Evolutionary conservation across 2,329 filamentous ascomycete genomes (phyloP).

Genomic region (Aspergillus calidoustus): DNA sequence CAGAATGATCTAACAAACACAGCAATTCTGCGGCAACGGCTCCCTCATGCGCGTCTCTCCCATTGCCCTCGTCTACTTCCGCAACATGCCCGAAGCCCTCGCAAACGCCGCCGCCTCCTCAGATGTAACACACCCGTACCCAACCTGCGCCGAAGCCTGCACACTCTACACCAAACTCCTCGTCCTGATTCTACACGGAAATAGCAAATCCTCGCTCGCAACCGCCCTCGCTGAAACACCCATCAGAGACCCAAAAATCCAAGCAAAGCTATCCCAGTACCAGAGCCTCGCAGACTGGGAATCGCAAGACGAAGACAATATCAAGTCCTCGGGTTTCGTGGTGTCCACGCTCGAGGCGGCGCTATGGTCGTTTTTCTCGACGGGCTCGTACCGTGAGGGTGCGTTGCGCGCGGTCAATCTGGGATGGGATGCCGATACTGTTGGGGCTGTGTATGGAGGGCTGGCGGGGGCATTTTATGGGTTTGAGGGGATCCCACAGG

Average conservation of each 20-base stretch:
- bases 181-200: conserved; percentile 33
- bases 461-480: conserved; percentile 50
- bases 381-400: conserved; percentile 42
- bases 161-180: conserved; percentile 43
- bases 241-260: conserved; percentile 23
- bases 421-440: conserved; percentile 51
- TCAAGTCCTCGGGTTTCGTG: conserved; percentile 47
- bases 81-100: conserved; percentile 28
- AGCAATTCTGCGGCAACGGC: conserved; percentile 43
- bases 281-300: conserved; percentile 33
- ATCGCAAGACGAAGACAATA: conserved; percentile 23
- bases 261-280: conserved; percentile 19
- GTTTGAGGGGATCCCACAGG: conserved; percentile 35
- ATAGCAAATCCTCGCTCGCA: background rate
- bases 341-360: conserved; percentile 49
- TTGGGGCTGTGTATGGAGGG: conserved; percentile 51
- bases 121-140: conserved; percentile 45
- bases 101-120: conserved; percentile 34
- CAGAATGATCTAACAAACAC: background rate
- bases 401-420: conserved; percentile 48
- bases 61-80: conserved; percentile 38
- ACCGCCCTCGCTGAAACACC: background rate
- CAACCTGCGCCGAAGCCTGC: conserved; percentile 46
- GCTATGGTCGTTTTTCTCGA: conserved; percentile 50
- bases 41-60: conserved; percentile 50